Evolutionary conservation across 1,139 yeast genomes (phyloP).

Genomic region (Lodderomyces orthopsilosis): DNA sequence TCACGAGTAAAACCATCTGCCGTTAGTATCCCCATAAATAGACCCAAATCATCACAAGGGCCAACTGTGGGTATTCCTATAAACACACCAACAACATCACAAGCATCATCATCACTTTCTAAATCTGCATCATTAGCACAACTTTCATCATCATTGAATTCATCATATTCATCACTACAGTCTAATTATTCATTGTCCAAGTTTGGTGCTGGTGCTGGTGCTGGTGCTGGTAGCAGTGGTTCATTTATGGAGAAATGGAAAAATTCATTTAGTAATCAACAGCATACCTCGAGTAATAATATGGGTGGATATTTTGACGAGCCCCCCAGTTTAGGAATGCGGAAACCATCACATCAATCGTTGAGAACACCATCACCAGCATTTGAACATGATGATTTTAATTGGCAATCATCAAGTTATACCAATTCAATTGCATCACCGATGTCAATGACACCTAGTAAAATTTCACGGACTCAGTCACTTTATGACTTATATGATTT

Average conservation of each 20-base stretch:
- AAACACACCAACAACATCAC: constrained; percentile 11
- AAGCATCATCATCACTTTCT: constrained; percentile 23
- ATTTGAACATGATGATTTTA: constrained; percentile 43
- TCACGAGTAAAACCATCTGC: constrained; percentile 15
- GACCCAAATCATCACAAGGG: constrained; percentile 13
- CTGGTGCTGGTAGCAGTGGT: constrained; percentile 16
- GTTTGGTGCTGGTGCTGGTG: constrained; percentile 2
- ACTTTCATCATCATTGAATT: constrained; percentile 5
- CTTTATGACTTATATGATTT: constrained; percentile 32
- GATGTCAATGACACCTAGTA: constrained; percentile 17
- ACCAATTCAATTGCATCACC: constrained; percentile 12
- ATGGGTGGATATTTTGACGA: constrained; percentile 18
- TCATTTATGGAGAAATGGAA: constrained; percentile 50
- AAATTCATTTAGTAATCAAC: constrained; percentile 24
- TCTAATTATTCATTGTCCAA: constrained; percentile 8
- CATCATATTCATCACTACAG: constrained; percentile 10
- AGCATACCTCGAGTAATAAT: constrained; percentile 4
- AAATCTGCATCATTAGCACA: constrained; percentile 40
- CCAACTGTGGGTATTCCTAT: constrained; percentile 3
- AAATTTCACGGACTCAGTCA: constrained; percentile 38
- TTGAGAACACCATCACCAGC: constrained; percentile 49
- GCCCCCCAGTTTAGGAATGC: constrained; percentile 17
- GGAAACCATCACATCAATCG: constrained; percentile 31
- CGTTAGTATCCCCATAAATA: constrained; percentile 12
- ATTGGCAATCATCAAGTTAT: constrained; percentile 23